Conservation (phyloP, 768 basidiomycete genomes). For the Amanita rubescens region DNA sequence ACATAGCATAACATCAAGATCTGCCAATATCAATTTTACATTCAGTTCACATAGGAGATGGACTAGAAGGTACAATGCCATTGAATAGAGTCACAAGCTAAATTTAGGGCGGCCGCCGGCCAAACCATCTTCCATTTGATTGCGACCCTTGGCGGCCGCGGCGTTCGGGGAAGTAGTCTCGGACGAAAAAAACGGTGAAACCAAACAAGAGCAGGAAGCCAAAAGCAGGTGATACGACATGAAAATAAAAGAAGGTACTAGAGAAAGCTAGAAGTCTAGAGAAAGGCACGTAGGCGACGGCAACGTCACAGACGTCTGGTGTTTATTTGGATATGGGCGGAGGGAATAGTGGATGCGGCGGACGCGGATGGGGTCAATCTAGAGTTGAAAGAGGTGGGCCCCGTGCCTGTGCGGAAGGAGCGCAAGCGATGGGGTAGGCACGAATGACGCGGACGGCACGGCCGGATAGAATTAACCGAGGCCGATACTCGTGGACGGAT, state of each 20-base stretch:
- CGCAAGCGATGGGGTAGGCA: constrained; percentile 4
- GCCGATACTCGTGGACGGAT: constrained; percentile 1
- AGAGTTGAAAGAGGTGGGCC: neutral
- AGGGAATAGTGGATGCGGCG: too few relatives aligned
- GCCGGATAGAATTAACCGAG: constrained; percentile 5
- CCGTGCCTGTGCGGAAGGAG: neutral
- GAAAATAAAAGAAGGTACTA: neutral
- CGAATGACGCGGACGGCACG: constrained; percentile 3
- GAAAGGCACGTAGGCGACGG: neutral
- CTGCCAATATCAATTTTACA: neutral
- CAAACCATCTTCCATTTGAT: neutral
- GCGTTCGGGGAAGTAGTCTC: neutral
- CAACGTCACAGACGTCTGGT: neutral
- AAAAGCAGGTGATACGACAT: neutral
- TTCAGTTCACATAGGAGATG: neutral
- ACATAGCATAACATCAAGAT: neutral
- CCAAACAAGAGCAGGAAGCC: too few relatives aligned
- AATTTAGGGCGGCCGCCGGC: neutral
- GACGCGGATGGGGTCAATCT: too few relatives aligned
- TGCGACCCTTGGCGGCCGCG: neutral
- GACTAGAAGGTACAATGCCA: too few relatives aligned
- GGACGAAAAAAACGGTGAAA: too few relatives aligned
- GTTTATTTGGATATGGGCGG: too few relatives aligned
- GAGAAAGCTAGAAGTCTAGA: neutral
- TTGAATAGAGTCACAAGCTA: neutral